Conservation (phyloP, 768 basidiomycete species). For the Termitomyces sp. region DNA sequence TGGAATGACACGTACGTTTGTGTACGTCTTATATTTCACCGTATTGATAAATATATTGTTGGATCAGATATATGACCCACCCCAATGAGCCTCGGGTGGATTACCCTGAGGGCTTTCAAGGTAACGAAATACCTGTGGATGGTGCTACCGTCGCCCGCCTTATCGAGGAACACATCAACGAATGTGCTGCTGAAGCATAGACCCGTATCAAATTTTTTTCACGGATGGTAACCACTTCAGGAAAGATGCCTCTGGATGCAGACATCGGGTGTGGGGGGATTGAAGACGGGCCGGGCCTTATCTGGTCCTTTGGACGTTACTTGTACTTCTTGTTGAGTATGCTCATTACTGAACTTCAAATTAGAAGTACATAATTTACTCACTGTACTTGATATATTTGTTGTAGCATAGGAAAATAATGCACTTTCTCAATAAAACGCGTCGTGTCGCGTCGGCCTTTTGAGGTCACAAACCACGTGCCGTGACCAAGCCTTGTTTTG, state of each 20-base stretch:
- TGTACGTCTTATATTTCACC: not conserved
- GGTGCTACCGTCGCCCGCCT: slow-evolving; percentile 62
- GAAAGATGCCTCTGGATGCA: not conserved
- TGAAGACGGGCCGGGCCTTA: too few species aligned
- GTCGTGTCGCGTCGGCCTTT: too few species aligned
- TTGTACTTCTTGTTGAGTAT: too few species aligned
- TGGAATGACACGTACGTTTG: slow-evolving; percentile 73
- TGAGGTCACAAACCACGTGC: too few species aligned
- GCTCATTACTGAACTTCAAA: too few species aligned
- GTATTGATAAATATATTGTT: not conserved
- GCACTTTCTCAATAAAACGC: too few species aligned
- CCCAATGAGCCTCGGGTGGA: slow-evolving; percentile 42
- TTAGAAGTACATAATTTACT: too few species aligned
- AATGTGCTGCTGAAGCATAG: not conserved
- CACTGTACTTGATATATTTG: too few species aligned
- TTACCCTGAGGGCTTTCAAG: slow-evolving; percentile 89
- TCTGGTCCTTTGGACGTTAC: too few species aligned
- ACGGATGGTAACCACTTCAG: not conserved
- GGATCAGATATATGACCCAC: slow-evolving; percentile 31
- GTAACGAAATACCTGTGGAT: slow-evolving; percentile 68
- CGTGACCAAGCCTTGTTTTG: too few species aligned
- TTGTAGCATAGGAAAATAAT: too few species aligned
- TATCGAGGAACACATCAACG: slow-evolving; percentile 61
- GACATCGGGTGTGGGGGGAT: too few species aligned
- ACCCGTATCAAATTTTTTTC: not conserved